Percentiles rank a stretch among this genome's conserved stretches.
These are phyloP conservation scores for Brasilioporus rufonigricans DNA, from an alignment of 768 basidiomycete species.

Conservation along the genomic window DNA sequence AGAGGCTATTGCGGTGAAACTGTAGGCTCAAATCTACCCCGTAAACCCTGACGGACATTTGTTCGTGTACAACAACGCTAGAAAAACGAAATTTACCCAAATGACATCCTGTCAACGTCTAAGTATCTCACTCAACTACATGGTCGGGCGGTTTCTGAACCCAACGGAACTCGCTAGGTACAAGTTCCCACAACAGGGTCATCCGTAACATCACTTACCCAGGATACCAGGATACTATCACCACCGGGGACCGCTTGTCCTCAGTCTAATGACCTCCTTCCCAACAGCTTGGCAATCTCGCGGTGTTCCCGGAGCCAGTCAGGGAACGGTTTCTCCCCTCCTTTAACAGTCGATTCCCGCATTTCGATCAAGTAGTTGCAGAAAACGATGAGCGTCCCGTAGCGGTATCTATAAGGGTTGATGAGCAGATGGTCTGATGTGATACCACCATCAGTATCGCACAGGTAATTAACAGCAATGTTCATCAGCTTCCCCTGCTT, in stretches of 20 bases:
- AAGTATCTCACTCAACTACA: too few relatives aligned
- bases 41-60: too few relatives aligned
- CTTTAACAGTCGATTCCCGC: slow-evolving; percentile 38
- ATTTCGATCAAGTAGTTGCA: slow-evolving; percentile 90
- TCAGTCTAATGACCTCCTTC: slow-evolving; percentile 67
- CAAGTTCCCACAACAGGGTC: slow-evolving; percentile 2
- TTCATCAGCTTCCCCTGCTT: slow-evolving; percentile 76
- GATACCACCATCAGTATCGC: slow-evolving; percentile 23
- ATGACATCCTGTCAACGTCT: too few relatives aligned
- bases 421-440: slow-evolving; percentile 6
- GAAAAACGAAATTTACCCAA: too few relatives aligned
- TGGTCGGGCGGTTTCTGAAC: too few relatives aligned
- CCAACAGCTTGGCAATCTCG: slow-evolving; percentile 77
- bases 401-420: slow-evolving; percentile 59
- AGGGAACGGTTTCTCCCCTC: slow-evolving; percentile 58
- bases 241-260: neutral
- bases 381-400: slow-evolving; percentile 90
- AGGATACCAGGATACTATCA: neutral
- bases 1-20: neutral
- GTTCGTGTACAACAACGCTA: too few relatives aligned
- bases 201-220: neutral
- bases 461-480: slow-evolving; percentile 89
- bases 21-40: neutral
- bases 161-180: neutral
- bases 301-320: slow-evolving; percentile 80